A percentile compares a stretch with the other conserved stretches of the same genome.
Evolutionary conservation across 371 early-diverging fungal genomes (phyloP).

Genomic region (Sporodiniella umbellata): DNA sequence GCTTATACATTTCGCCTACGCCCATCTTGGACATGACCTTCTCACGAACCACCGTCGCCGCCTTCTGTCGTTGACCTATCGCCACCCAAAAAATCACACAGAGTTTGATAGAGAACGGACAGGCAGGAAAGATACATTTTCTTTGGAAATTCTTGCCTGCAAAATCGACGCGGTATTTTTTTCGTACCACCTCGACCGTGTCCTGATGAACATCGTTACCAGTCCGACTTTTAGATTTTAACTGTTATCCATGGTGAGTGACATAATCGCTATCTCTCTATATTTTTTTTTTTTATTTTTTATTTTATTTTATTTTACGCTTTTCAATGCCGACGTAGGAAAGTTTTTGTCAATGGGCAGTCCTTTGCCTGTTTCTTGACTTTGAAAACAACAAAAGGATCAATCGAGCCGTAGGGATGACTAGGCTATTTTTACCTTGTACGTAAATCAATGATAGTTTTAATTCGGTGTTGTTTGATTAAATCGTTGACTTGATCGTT

Average conservation of each 20-base stretch:
- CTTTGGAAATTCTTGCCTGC: slow-evolving; percentile 43
- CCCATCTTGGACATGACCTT: slow-evolving; percentile 55
- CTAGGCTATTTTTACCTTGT: slow-evolving; percentile 6
- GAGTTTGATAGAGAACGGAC: slow-evolving; percentile 32
- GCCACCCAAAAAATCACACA: slow-evolving; percentile 27
- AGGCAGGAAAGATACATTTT: slow-evolving; percentile 36
- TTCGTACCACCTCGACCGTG: slow-evolving; percentile 10
- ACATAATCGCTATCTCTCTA: neutral
- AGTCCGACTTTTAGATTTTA: neutral
- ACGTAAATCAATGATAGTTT: slow-evolving; percentile 20
- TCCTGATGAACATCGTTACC: neutral
- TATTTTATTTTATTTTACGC: slow-evolving; percentile 9
- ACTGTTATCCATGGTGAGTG: neutral
- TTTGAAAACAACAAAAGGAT: neutral
- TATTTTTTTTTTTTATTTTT: neutral
- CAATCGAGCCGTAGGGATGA: neutral
- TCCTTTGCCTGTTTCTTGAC: slow-evolving; percentile 21
- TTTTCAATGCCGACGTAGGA: slow-evolving; percentile 21
- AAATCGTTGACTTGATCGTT: slow-evolving; percentile 23
- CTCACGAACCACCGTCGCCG: slow-evolving; percentile 44
- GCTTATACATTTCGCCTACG: slow-evolving; percentile 57
- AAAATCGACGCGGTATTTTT: slow-evolving; percentile 39
- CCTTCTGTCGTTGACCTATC: slow-evolving; percentile 38
- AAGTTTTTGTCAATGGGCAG: slow-evolving; percentile 32
- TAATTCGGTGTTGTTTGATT: slow-evolving; percentile 19